Percentiles rank a stretch among this genome's conserved stretches.
phyloP scores from a whole-genome alignment of 495 filamentous ascomycete genomes.

The Thozetella sp. region DNA sequence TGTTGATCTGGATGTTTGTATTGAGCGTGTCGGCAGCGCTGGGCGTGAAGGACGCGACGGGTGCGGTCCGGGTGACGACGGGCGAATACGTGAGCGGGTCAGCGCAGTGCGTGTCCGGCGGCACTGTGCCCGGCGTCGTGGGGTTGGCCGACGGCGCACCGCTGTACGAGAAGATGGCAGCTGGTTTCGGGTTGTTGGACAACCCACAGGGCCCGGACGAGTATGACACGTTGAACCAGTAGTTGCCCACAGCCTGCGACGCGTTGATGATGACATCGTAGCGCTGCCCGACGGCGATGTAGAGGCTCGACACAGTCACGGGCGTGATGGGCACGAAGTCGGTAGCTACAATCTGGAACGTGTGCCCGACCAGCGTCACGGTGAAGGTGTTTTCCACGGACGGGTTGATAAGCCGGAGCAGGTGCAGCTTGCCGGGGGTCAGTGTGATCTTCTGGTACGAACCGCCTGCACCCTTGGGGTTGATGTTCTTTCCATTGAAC shows the following conservation, averaged over 20 bases:
- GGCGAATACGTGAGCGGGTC: slow-evolving; percentile 13
- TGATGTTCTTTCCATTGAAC: slow-evolving; percentile 44
- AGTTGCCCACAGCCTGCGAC: slow-evolving; percentile 47
- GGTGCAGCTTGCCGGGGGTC: slow-evolving; percentile 40
- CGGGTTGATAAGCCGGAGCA: slow-evolving; percentile 53
- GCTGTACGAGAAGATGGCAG: slow-evolving; percentile 24
- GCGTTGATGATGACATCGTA: slow-evolving; percentile 68
- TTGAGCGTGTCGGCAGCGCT: slow-evolving; percentile 15
- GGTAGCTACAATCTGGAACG: slow-evolving; percentile 45
- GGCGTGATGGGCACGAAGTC: slow-evolving; percentile 52
- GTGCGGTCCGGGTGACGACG: slow-evolving; percentile 17
- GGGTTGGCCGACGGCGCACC: slow-evolving; percentile 19
- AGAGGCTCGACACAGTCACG: slow-evolving; percentile 37
- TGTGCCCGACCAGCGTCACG: slow-evolving; percentile 45
- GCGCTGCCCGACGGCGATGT: slow-evolving; percentile 65
- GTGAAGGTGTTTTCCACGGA: slow-evolving; percentile 33
- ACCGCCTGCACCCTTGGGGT: slow-evolving; percentile 23
- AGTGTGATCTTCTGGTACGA: slow-evolving; percentile 32
- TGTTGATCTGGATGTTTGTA: slow-evolving; percentile 19
- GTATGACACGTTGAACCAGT: slow-evolving; percentile 51
- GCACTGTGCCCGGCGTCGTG: slow-evolving; percentile 7
- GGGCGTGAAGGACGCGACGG: slow-evolving; percentile 16
- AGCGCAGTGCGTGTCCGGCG: slow-evolving; percentile 18
- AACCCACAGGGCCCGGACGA: slow-evolving; percentile 22
- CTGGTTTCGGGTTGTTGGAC: slow-evolving; percentile 20